Evolutionary conservation across 768 basidiomycete species (phyloP), one percentile per base, ranked within the genome.

Genomic region (Nidula microcarpa): DNA sequence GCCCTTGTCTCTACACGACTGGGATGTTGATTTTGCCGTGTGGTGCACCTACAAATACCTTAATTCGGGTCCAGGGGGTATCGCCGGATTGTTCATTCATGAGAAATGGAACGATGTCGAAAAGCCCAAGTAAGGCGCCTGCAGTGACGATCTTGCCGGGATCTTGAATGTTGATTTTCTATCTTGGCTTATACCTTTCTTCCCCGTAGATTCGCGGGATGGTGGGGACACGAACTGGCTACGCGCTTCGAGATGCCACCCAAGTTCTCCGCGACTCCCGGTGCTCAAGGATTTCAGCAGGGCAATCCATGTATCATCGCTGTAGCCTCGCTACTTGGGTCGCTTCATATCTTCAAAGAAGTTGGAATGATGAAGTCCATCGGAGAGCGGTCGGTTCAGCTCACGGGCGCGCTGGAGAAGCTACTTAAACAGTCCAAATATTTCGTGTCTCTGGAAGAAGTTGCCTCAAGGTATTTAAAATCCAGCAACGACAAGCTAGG

Each of bases 31-130:
- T 68, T 98, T 98, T 66, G 97, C 96, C 3, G 95, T 95, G 35
- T 98, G 96, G 93, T 99, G 97, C 68, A 90, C 94, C 33, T 99
- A 98, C 80, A 98, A 91, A 73, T 99, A 98, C 67, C 81, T 98
- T 54, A 98, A 98, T 72, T 89, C 94, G 14, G 93, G 96, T 5
- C 94, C 97, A 9, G 96, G 96, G 17, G 93, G 89, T n/a, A 95
- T 98, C 54, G 97, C 84, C n/a, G 96, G 95, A 5, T 76, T 95
- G 53, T 99, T 86, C 63, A 75, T 96, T 8, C 93, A 97, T 64
- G 83, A 88, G 53, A 87, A 83, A 67, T 93, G 90, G 90, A 77
- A 87, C 58, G 73, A 78, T 46, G 71, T 66, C 43, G 71, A 82
- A 62, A 64, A 71, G 52, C 88, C 89, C 49, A 87, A 80, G 89